A percentile compares a stretch with the other conserved stretches of the same genome.
phyloP scores from a whole-genome alignment of 2,329 filamentous ascomycete genomes.

The Chrysoporthe cubensis region DNA sequence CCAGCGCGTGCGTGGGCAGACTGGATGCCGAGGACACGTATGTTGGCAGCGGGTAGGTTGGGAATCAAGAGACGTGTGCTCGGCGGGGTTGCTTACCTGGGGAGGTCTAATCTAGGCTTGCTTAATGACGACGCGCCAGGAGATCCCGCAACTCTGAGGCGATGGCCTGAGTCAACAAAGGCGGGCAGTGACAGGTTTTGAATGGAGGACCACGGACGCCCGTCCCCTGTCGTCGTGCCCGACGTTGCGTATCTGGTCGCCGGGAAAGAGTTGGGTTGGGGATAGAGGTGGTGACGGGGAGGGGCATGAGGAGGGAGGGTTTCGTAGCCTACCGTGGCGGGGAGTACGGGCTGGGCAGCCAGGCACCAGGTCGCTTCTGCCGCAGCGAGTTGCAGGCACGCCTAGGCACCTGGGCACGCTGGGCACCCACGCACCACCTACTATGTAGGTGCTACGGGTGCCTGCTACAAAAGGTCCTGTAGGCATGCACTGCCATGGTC shows the following conservation, averaged over 20 bases:
- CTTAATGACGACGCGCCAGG: not conserved
- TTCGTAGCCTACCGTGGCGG: not conserved
- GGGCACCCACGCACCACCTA: no score
- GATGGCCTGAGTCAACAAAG: not conserved
- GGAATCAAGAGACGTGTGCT: not conserved
- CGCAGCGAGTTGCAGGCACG: not conserved
- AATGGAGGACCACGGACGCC: not conserved
- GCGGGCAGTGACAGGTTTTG: not conserved
- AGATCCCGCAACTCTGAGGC: not conserved
- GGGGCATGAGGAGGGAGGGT: not conserved
- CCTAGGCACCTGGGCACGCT: no score
- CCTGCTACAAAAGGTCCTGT: no score
- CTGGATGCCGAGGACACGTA: not conserved
- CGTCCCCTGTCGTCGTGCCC: slow-evolving; percentile 8
- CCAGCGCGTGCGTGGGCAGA: not conserved
- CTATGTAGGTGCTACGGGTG: no score
- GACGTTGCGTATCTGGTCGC: not conserved
- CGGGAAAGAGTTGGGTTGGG: not conserved
- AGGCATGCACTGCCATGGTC: no score
- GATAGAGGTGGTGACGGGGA: slow-evolving; percentile 4
- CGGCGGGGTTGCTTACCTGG: slow-evolving; percentile 8
- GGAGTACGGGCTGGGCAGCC: not conserved
- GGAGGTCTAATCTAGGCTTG: not conserved
- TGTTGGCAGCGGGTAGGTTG: not conserved
- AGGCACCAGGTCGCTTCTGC: not conserved